Base-by-base conservation (phyloP, 768 basidiomycete genomes). In the Rhodosporidiobolus sp. region DNA sequence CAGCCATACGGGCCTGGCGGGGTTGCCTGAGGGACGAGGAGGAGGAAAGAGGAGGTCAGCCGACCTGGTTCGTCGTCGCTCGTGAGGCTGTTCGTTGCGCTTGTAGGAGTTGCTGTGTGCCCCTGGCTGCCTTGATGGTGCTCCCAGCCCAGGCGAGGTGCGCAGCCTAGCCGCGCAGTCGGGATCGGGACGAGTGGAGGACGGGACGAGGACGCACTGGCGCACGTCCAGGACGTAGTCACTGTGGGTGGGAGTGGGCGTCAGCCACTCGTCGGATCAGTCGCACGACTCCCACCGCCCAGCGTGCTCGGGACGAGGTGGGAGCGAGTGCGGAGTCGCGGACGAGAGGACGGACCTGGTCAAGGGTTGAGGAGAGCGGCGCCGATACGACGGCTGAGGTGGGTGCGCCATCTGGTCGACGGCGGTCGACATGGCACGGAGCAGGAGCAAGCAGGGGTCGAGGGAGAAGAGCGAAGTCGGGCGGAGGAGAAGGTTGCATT, bases 1-100 rank as follows among this genome's bases (percentile, higher is more conserved):
- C 69, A 28, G 60, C 52, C 66, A 75, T 54, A 30, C 69, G 48
- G 0, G 69, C 74, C 32, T 67, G 74, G 0, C 62, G 62, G 4
- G 74, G 74, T 50, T 75, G 69, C 24, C 70, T 72, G 50, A 7
- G 4, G 28, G 22, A 32, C 22, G 0, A 43, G 17, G 6, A 12
- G 10, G 32, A 16, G 56, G 3, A 63, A 26, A 43, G 12, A 16
- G 8, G 53, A 5, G 48, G 20, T 56, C 55, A 26, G 50, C 26
- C 24, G 50, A 48, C 46, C 8, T 14, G 8, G 38, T 43, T 14
- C 38, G 38, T 43, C 38, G 38, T 43, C 14, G 38, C 38, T 43
- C 8, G 8, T 14, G 38, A 43, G 38, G 14, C 48, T 19, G 24
- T 17, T 52, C 50, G 6, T 52, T 24, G 50, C 22, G 50, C 50